phyloP scores from a whole-genome alignment of 306 rosid genomes.

The Betula pendula region DNA sequence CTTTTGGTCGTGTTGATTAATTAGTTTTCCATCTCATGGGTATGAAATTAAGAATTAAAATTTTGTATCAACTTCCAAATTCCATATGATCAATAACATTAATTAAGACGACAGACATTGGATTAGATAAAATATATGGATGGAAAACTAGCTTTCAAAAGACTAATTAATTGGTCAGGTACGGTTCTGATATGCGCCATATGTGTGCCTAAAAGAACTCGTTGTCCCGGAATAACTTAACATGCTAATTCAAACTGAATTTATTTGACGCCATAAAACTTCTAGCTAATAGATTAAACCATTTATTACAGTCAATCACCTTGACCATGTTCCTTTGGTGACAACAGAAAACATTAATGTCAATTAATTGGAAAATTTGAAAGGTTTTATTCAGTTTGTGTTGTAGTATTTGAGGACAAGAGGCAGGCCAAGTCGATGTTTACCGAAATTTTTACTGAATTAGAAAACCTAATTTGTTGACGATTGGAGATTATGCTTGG shows the following conservation, averaged over 20 bases:
- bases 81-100: too few species aligned
- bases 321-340: conserved; percentile 36
- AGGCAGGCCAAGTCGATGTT: conserved; percentile 22
- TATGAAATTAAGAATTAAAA: too few species aligned
- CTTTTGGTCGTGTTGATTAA: too few species aligned
- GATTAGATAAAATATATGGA: not conserved
- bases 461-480: conserved; percentile 1
- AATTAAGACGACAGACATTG: not conserved
- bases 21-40: too few species aligned
- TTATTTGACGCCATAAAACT: conserved; percentile 40
- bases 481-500: not conserved
- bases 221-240: not conserved
- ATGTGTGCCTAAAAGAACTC: not conserved
- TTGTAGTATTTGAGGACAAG: conserved; percentile 35
- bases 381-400: conserved; percentile 19
- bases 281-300: conserved; percentile 17
- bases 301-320: conserved; percentile 25
- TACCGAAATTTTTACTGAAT: not conserved
- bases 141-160: not conserved
- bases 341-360: conserved; percentile 19
- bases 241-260: not conserved
- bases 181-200: too few species aligned
- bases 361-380: conserved; percentile 23
- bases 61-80: too few species aligned
- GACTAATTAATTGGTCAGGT: too few species aligned